Percentiles rank a stretch among this genome's conserved stretches.
phyloP scores from a whole-genome alignment of 2,329 filamentous ascomycete species.

The Phyllosticta capitalensis region DNA sequence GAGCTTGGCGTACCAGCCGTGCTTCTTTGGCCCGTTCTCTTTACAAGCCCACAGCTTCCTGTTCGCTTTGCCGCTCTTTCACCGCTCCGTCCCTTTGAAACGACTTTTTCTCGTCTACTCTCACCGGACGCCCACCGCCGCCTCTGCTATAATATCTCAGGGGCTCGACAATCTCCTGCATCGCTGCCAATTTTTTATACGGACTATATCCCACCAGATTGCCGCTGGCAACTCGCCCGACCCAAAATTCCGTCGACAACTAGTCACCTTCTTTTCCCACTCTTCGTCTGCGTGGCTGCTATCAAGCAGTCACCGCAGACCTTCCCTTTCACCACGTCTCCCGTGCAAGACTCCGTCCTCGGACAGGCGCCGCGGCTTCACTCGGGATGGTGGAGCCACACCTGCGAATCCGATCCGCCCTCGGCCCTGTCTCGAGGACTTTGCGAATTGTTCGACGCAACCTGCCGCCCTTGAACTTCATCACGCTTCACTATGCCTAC shows the following conservation, averaged over 20 bases:
- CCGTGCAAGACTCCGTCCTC: slow-evolving; percentile 1
- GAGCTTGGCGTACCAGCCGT: not conserved
- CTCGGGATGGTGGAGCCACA: slow-evolving; percentile 12
- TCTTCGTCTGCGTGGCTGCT: slow-evolving; percentile 8
- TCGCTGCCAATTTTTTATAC: not conserved
- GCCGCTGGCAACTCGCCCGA: not conserved
- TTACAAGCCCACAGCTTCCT: not conserved
- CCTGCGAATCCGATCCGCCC: slow-evolving; percentile 10
- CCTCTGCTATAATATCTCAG: not conserved
- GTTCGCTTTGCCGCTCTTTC: slow-evolving; percentile 2
- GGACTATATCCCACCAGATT: not conserved
- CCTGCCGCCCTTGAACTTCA: slow-evolving; percentile 47
- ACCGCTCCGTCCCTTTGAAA: not conserved
- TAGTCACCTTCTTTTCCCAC: not conserved
- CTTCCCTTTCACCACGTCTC: slow-evolving; percentile 5
- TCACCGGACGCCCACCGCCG: not conserved
- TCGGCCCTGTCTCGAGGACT: slow-evolving; percentile 14
- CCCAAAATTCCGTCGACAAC: not conserved
- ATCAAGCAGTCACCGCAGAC: slow-evolving; percentile 8
- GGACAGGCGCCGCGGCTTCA: slow-evolving; percentile 10
- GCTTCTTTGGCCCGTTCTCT: not conserved
- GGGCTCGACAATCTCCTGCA: not conserved
- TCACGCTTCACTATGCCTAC: slow-evolving; percentile 58
- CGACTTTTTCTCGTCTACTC: not conserved
- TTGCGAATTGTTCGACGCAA: slow-evolving; percentile 13